Evolutionary conservation across 306 rosid species (phyloP), one percentile per base, ranked within the genome.

Genomic region (Astragalus glycyphyllos): DNA sequence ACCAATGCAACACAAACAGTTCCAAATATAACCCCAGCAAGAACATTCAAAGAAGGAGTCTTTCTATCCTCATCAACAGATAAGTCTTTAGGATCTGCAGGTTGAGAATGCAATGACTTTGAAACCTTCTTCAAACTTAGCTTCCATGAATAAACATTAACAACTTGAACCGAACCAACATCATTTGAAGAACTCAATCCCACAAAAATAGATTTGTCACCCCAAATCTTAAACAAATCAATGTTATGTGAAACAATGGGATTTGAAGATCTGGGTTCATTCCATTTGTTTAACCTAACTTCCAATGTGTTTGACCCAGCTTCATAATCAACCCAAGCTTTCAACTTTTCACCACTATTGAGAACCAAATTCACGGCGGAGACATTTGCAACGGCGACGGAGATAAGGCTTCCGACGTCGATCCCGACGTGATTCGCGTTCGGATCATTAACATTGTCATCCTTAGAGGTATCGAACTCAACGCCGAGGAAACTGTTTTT

Each of bases 241-340:
- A 86, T 72, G 0, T 20, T 7, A 64, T 83, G 72, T 4, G 85
- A 84, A 4, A 71, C 53, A n/a, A 76, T 73, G 0, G 97, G 92
- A 56, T 70, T 32, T 1, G 38, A 16, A 6, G 96, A 90, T 73
- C 84, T 82, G 1, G 74, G 4, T 12, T 81, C 88, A 4, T 84
- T 84, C 12, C 7, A 42, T 69, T 77, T 85, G 49, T 76, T 45
- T 69, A 86, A 31, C 73, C 97, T 80, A 42, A 85, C 77, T 45
- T 88, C 89, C 51, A 91, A 37, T 13, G 48, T 71, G 26, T 85
- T 79, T 6, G 85, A 77, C 20, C 82, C 62, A 3, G 80, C 70
- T 11, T 82, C 79, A 53, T 88, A 91, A 86, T 91, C 96, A 17
- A 91, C 71, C 97, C 97, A 88, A 64, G 88, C 76, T 15, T 70